Conservation (phyloP, 495 filamentous ascomycete genomes). For the Xylaria scruposa region DNA sequence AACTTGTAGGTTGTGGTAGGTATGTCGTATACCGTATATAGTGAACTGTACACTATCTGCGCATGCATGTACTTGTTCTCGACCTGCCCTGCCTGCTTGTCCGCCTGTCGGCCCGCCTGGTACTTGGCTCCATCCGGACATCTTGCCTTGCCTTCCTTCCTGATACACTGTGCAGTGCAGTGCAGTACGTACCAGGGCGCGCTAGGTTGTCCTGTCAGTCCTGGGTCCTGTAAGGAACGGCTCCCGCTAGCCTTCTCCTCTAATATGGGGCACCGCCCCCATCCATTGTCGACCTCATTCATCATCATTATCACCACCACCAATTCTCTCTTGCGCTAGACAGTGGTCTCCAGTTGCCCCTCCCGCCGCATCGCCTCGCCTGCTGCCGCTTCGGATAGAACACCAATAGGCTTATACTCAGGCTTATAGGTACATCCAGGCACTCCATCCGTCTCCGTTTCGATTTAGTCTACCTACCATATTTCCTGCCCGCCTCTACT, state of each 20-base stretch:
- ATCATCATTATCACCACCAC: conserved; percentile 24
- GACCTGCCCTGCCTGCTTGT: not conserved
- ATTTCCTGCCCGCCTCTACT: not conserved
- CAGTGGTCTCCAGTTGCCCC: conserved; percentile 22
- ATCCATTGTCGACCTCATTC: conserved; percentile 25
- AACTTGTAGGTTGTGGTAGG: not conserved
- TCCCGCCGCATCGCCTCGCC: conserved; percentile 21
- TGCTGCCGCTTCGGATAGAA: conserved; percentile 19
- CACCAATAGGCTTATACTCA: conserved; percentile 5
- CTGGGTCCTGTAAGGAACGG: conserved; percentile 15
- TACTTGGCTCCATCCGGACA: not conserved
- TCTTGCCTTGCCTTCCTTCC: not conserved
- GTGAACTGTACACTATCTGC: not conserved
- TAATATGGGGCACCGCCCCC: conserved; percentile 22
- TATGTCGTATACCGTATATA: not conserved
- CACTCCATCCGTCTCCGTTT: not conserved
- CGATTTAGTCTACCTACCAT: conserved; percentile 2
- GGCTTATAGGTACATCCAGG: not conserved
- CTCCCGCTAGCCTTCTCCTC: conserved; percentile 20
- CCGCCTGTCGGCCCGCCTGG: too few species aligned
- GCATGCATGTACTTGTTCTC: not conserved
- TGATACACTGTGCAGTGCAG: not conserved
- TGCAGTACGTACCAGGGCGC: too few species aligned
- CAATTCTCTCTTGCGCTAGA: conserved; percentile 10
- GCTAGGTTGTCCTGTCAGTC: not conserved